Conservation (phyloP, 768 basidiomycete genomes). For the Termitomyces sp. region DNA sequence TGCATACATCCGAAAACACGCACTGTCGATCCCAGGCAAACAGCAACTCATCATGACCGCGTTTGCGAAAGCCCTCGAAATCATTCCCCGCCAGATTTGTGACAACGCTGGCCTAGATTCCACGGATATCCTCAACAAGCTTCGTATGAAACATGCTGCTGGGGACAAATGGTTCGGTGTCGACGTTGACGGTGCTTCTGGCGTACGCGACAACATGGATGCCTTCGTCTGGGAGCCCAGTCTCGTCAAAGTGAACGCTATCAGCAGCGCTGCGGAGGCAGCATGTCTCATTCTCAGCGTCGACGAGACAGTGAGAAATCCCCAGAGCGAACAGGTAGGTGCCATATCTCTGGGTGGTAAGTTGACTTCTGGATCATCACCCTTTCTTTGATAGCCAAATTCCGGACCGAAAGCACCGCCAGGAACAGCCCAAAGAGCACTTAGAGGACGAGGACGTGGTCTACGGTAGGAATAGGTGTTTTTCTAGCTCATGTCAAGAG, state of each 20-base stretch:
- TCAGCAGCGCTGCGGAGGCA: conserved; percentile 93
- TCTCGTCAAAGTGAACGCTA: conserved; percentile 92
- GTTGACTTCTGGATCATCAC: background rate
- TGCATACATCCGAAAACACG: conserved; percentile 87
- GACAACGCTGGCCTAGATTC: conserved; percentile 98
- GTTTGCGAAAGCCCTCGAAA: conserved; percentile 95
- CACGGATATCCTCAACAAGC: conserved; percentile 94
- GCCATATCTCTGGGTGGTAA: background rate
- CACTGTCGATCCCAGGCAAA: conserved; percentile 92
- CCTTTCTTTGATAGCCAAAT: conserved; percentile 48
- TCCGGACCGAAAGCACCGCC: conserved; percentile 88
- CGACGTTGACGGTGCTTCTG: conserved; percentile 85
- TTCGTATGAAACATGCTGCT: conserved; percentile 92
- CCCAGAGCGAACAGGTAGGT: conserved; percentile 87
- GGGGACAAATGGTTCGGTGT: conserved; percentile 92
- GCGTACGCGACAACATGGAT: conserved; percentile 94
- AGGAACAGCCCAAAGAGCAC: conserved; percentile 83
- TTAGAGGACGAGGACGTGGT: conserved; percentile 86
- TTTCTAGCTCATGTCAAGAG: background rate
- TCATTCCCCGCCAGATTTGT: conserved; percentile 97
- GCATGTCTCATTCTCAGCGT: conserved; percentile 94
- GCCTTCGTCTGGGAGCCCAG: conserved; percentile 99
- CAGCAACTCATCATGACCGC: conserved; percentile 91
- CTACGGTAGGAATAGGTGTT: conserved; percentile 37
- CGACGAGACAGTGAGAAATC: conserved; percentile 96